phyloP scores from a whole-genome alignment of 2,329 filamentous ascomycete species.

The Colletotrichum sp. region DNA sequence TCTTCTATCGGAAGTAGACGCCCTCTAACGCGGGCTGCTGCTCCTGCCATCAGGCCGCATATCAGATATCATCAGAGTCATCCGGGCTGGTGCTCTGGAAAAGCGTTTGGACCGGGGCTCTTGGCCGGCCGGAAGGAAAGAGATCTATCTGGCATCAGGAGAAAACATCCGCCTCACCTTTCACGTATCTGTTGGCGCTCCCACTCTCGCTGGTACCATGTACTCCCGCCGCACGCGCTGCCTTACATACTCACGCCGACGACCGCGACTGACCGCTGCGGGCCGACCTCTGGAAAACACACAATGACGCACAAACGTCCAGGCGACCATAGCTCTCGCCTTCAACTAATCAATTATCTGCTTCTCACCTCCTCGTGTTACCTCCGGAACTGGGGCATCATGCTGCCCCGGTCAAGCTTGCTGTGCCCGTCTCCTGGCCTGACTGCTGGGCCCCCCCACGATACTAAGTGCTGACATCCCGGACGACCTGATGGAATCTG shows the following conservation, averaged over 20 bases:
- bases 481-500: background rate
- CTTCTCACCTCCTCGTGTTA: slow-evolving; percentile 2
- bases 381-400: background rate
- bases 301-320: slow-evolving; percentile 13
- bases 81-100: background rate
- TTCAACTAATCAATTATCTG: slow-evolving; percentile 13
- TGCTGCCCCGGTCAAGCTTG: background rate
- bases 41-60: background rate
- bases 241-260: background rate
- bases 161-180: background rate
- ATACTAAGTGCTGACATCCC: background rate
- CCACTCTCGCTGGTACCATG: slow-evolving; percentile 1
- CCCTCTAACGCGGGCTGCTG: background rate
- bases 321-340: slow-evolving; percentile 12
- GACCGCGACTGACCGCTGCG: slow-evolving; percentile 7
- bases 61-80: slow-evolving; percentile 2
- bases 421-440: background rate
- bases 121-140: background rate
- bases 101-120: background rate
- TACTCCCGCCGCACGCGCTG: background rate
- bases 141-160: background rate
- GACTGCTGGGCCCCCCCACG: background rate
- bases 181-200: background rate
- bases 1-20: slow-evolving; percentile 61
- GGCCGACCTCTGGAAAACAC: background rate